phyloP scores from a whole-genome alignment of 345 rosid species.

The Hibiscus syriacus region DNA sequence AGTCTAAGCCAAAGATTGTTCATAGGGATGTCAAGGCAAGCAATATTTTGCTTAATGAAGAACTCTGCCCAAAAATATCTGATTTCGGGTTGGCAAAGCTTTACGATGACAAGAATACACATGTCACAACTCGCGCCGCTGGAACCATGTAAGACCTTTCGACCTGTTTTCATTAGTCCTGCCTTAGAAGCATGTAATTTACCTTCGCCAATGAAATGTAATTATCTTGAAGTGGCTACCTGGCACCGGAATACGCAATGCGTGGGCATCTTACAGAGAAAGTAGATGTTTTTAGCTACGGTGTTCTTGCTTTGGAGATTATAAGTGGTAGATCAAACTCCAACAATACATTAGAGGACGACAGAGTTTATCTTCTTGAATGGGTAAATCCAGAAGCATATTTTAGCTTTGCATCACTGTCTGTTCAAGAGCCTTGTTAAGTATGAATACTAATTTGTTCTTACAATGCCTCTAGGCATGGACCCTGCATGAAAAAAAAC shows the following conservation, averaged over 20 bases:
- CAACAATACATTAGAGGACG: constrained; percentile 30
- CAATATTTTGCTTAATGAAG: constrained; percentile 41
- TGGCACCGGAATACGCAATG: constrained; percentile 71
- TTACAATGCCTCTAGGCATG: constrained; percentile 37
- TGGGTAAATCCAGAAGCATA: constrained; percentile 32
- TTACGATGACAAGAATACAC: constrained; percentile 43
- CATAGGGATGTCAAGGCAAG: constrained; percentile 53
- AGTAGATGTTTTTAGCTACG: constrained; percentile 60
- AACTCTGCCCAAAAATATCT: constrained; percentile 42
- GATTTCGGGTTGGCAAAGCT: constrained; percentile 60
- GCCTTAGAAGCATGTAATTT: too few relatives aligned
- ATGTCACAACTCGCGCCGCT: constrained; percentile 44
- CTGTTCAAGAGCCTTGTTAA: background rate
- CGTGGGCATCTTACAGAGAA: constrained; percentile 67
- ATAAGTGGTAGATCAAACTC: constrained; percentile 61
- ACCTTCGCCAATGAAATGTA: background rate
- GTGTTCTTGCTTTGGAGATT: constrained; percentile 51
- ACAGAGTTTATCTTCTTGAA: constrained; percentile 57
- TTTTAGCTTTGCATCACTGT: background rate
- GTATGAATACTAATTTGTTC: background rate
- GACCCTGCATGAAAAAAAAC: constrained; percentile 41
- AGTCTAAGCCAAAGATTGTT: constrained; percentile 39
- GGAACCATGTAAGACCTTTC: constrained; percentile 37
- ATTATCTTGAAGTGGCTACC: constrained; percentile 40
- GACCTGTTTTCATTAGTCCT: background rate